Conservation (phyloP, 306 rosid genomes). For the Hippophae rhamnoides region DNA sequence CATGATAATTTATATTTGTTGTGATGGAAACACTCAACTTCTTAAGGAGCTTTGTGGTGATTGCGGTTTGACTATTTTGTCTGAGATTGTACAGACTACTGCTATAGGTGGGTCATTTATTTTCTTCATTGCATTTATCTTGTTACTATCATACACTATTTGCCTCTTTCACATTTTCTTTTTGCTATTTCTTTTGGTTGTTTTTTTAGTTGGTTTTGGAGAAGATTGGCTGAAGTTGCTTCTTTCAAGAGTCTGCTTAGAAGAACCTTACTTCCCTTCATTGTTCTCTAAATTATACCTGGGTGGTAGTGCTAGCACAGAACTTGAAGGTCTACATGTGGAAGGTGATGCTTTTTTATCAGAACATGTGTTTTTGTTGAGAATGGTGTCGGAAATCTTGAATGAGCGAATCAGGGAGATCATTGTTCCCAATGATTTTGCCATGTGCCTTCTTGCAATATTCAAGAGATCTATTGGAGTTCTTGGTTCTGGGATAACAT, state of each 20-base stretch:
- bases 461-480: constrained; percentile 43
- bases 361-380: constrained; percentile 50
- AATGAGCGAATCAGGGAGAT: constrained; percentile 40
- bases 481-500: constrained; percentile 22
- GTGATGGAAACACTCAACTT: constrained; percentile 43
- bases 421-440: constrained; percentile 31
- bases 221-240: constrained; percentile 71
- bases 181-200: background rate
- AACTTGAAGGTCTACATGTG: background rate
- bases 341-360: constrained; percentile 18
- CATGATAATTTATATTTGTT: constrained; percentile 52
- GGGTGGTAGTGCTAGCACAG: constrained; percentile 17
- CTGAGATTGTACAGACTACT: constrained; percentile 47
- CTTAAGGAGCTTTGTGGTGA: constrained; percentile 28
- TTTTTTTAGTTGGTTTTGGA: constrained; percentile 45
- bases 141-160: background rate
- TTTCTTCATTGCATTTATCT: constrained; percentile 1
- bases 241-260: constrained; percentile 59
- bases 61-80: constrained; percentile 35
- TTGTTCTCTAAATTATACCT: constrained; percentile 31
- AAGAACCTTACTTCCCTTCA: constrained; percentile 37
- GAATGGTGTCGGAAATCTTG: constrained; percentile 38
- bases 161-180: constrained; percentile 6
- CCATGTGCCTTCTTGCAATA: constrained; percentile 36
- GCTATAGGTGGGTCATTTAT: constrained; percentile 28